Percentiles rank a stretch among this genome's conserved stretches.
Evolutionary conservation across 2,329 filamentous ascomycete genomes (phyloP).

Genomic region (Xylariales sp.): DNA sequence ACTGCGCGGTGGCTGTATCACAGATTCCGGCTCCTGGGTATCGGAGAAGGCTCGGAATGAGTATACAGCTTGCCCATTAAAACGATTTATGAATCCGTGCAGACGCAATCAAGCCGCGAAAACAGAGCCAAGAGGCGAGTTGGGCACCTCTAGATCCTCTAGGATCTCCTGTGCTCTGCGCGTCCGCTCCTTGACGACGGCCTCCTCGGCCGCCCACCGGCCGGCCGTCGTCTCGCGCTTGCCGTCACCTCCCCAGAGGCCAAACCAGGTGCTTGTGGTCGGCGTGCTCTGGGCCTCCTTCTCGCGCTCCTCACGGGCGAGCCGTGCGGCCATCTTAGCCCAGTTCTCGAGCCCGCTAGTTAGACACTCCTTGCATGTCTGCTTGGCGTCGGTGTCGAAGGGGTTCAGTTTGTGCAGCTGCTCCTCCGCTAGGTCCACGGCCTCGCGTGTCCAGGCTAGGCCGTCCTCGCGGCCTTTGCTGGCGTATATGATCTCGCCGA

Average conservation of each 20-base stretch:
- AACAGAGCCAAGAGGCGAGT: constrained; percentile 50
- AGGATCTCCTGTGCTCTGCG: constrained; percentile 64
- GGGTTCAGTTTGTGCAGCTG: constrained; percentile 65
- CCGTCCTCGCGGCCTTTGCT: constrained; percentile 72
- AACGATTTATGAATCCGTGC: neutral
- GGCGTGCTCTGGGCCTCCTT: constrained; percentile 24
- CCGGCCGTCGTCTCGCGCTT: constrained; percentile 53
- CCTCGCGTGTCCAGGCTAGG: constrained; percentile 89
- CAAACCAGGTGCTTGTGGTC: constrained; percentile 51
- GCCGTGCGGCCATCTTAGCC: constrained; percentile 78
- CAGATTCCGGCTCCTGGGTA: too few species aligned
- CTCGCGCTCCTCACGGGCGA: constrained; percentile 60
- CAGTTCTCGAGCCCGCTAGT: constrained; percentile 82
- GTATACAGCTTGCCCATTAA: neutral
- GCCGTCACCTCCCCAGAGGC: constrained; percentile 56
- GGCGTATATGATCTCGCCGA: constrained; percentile 91
- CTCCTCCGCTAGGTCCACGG: constrained; percentile 81
- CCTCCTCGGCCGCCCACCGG: constrained; percentile 66
- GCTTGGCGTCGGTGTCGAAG: constrained; percentile 59
- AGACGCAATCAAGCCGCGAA: constrained; percentile 54
- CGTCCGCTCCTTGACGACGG: constrained; percentile 64
- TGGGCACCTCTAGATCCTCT: constrained; percentile 59
- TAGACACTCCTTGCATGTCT: constrained; percentile 81
- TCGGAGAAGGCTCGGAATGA: too few species aligned
- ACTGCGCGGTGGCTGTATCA: too few species aligned